A percentile compares a stretch with the other conserved stretches of the same genome.
These are phyloP conservation scores for Aspergillus floridensis DNA, from an alignment of 2,329 filamentous ascomycete species.

Conservation along the genomic window DNA sequence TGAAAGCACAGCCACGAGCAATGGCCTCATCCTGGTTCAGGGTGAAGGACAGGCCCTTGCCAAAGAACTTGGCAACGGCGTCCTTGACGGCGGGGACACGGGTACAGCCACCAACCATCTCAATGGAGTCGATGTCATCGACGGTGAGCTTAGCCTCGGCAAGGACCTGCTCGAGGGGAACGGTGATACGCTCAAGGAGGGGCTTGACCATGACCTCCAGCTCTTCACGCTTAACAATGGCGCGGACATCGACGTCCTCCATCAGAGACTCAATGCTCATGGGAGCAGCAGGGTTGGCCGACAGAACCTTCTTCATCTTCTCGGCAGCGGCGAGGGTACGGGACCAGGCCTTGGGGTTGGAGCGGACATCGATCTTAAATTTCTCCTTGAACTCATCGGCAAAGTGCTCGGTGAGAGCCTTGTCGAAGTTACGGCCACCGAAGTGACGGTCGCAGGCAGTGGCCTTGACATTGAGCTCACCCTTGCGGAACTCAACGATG, in stretches of 20 bases:
- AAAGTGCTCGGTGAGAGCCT: conserved; percentile 90
- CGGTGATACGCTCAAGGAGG: conserved; percentile 68
- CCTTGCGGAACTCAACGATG: conserved; percentile 95
- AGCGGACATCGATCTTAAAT: conserved; percentile 93
- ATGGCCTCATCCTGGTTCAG: conserved; percentile 98
- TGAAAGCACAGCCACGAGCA: conserved; percentile 92
- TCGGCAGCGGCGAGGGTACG: conserved; percentile 86
- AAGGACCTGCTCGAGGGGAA: conserved; percentile 84
- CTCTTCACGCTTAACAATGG: conserved; percentile 89
- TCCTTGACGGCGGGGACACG: conserved; percentile 93
- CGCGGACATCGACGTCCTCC: conserved; percentile 90
- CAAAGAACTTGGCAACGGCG: conserved; percentile 83
- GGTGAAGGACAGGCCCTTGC: conserved; percentile 89
- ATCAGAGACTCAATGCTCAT: conserved; percentile 98
- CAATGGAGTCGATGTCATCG: conserved; percentile 89
- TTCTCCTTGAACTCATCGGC: conserved; percentile 95
- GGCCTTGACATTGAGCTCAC: conserved; percentile 88
- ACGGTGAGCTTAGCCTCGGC: conserved; percentile 86
- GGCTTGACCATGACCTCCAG: conserved; percentile 88
- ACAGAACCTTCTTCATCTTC: conserved; percentile 98
- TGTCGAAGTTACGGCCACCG: conserved; percentile 95
- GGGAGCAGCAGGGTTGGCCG: conserved; percentile 87
- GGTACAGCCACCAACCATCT: conserved; percentile 91
- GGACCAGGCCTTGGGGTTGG: conserved; percentile 83
- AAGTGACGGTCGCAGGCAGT: conserved; percentile 95